A percentile compares a stretch with the other conserved stretches of the same genome.
Evolutionary conservation across 768 basidiomycete species (phyloP).

Genomic region (Brasilioporus rufonigricans): DNA sequence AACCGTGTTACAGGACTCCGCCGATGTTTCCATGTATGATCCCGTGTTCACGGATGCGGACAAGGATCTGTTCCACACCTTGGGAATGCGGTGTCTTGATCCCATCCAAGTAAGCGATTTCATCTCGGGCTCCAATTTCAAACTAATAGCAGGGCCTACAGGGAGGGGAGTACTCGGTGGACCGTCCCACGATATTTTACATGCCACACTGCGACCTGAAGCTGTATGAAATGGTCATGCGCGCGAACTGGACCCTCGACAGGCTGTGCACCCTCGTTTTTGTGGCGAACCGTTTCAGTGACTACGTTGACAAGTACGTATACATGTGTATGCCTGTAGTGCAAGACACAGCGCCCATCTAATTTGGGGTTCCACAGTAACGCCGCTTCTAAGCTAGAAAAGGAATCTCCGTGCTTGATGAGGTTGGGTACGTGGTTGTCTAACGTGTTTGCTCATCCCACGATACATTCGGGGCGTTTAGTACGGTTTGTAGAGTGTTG

Average conservation of each 20-base stretch:
- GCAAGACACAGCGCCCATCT: conserved; percentile 6
- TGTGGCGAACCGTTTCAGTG: conserved; percentile 61
- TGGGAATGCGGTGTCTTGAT: conserved; percentile 35
- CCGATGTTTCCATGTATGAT: conserved; percentile 58
- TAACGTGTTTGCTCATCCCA: conserved; percentile 5
- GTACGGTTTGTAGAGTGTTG: conserved; percentile 47
- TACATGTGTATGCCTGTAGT: neutral
- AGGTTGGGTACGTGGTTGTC: conserved; percentile 45
- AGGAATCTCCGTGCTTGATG: conserved; percentile 50
- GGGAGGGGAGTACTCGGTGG: conserved; percentile 33
- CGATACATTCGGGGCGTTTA: conserved; percentile 27
- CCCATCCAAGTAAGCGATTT: conserved; percentile 51
- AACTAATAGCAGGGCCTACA: conserved; percentile 20
- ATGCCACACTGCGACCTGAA: conserved; percentile 80
- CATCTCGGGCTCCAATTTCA: conserved; percentile 4
- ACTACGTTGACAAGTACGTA: conserved; percentile 66
- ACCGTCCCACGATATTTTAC: conserved; percentile 58
- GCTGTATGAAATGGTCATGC: conserved; percentile 65
- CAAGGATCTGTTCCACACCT: conserved; percentile 41
- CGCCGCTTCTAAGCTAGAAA: conserved; percentile 47
- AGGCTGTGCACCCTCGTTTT: conserved; percentile 50
- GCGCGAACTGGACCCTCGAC: conserved; percentile 55
- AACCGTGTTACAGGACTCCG: conserved; percentile 40
- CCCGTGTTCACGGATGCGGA: conserved; percentile 73
- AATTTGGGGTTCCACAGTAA: conserved; percentile 40